Evolutionary conservation across 805 yeast species (phyloP).

Genomic region (Sugiyamaella smithiae): DNA sequence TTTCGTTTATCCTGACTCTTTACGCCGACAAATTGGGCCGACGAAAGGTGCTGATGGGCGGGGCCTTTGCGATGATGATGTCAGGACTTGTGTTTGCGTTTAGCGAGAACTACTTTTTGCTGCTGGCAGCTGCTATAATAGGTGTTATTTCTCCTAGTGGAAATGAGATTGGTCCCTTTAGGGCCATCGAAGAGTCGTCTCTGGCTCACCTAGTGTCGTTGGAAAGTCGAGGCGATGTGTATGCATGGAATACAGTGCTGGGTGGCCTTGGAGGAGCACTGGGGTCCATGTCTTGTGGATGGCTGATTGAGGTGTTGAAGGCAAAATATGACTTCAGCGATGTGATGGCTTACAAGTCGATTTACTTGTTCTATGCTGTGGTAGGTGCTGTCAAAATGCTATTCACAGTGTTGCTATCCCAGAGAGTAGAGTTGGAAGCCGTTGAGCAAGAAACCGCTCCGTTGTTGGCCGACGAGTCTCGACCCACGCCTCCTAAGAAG

Average conservation of each 20-base stretch:
- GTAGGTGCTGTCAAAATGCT: constrained; percentile 49
- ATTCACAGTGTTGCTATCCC: constrained; percentile 44
- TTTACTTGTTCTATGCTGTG: constrained; percentile 53
- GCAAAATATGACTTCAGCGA: constrained; percentile 13
- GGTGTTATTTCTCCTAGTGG: constrained; percentile 62
- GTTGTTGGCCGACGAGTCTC: constrained; percentile 10
- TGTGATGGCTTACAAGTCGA: constrained; percentile 45
- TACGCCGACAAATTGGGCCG: constrained; percentile 50
- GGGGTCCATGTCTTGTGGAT: constrained; percentile 46
- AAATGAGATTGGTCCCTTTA: constrained; percentile 57
- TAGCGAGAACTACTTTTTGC: constrained; percentile 34
- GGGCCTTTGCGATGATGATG: constrained; percentile 42
- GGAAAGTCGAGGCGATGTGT: constrained; percentile 49
- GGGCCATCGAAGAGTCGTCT: constrained; percentile 54
- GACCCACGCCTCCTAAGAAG: background rate
- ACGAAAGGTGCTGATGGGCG: constrained; percentile 38
- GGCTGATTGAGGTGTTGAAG: constrained; percentile 28
- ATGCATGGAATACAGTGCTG: constrained; percentile 54
- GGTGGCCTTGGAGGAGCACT: constrained; percentile 48
- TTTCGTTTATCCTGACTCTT: constrained; percentile 46
- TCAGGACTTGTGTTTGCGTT: constrained; percentile 44
- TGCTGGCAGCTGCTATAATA: constrained; percentile 41
- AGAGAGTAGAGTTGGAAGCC: constrained; percentile 28
- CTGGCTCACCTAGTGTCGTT: constrained; percentile 46
- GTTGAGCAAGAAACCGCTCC: constrained; percentile 13